Evolutionary conservation across 345 rosid species (phyloP), one percentile per base, ranked within the genome.

Genomic region (Cochlearia excelsa): DNA sequence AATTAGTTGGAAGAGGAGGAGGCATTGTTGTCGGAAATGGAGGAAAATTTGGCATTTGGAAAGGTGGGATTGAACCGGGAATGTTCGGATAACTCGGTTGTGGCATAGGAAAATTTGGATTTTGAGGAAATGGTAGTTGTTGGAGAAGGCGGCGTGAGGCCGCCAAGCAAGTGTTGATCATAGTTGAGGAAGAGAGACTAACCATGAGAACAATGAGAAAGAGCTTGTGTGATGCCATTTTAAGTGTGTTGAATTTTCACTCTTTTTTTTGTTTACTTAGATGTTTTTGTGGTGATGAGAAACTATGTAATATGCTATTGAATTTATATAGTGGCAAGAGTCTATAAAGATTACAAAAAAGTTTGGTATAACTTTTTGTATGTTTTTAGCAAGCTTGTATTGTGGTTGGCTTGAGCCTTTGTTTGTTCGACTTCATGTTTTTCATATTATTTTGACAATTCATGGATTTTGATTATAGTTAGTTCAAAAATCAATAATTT

Each of bases 81-180:
- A 37, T 37, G 5, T 6, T 37, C 7, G 27, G 27, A 43, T n/a
- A 27, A 4, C 5, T 43, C 16, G 46, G 46, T 43, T 43, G 46
- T 43, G 46, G 46, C 42, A 51, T 46, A 46, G 66, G 66, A 1
- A 68, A 2, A 31, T 26, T 68, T 9, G 72, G 72, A 47, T 52
- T 60, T 27, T 68, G 67, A 46, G 73, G 73, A 52, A 61, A 33
- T 45, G 73, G 40, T 37, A 16, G 66, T 53, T 68, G 67, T 33
- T 60, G 73, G 44, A 68, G 73, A 68, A 68, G 73, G 1, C 9
- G 63, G 9, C 62, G 62, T 26, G 73, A 33, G 16, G 73, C 73
- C 1, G 40, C 23, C 23, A 16, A 55, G 26, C 63, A 55, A 16
- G 63, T 61, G 23, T 55, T 40, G 40, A 69, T 61, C 63, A 55